Conservation (phyloP, 345 rosid genomes). For the Orychophragmus violaceus region DNA sequence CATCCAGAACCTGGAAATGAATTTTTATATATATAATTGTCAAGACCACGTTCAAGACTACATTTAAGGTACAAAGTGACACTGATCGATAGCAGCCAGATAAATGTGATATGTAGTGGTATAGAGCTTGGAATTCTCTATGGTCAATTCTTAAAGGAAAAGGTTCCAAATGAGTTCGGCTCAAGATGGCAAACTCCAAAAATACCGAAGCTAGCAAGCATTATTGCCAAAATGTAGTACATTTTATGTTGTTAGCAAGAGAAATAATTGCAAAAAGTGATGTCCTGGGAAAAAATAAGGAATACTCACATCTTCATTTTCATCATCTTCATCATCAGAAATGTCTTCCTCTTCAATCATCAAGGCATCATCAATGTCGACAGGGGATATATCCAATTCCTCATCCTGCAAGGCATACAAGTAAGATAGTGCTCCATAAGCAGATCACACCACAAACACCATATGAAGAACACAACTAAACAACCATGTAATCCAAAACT, state of each 20-base stretch:
- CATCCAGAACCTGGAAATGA: constrained; percentile 70
- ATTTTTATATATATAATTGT: neutral
- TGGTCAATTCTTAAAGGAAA: neutral
- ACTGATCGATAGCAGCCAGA: neutral
- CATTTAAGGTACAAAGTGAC: neutral
- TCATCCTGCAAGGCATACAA: constrained; percentile 63
- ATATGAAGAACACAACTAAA: constrained; percentile 5
- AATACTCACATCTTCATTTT: constrained; percentile 77
- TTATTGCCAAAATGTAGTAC: neutral
- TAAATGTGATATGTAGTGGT: neutral
- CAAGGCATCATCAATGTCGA: constrained; percentile 87
- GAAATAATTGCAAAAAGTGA: neutral
- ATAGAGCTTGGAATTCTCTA: neutral
- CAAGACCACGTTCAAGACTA: neutral
- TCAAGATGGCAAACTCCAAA: neutral
- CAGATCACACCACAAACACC: constrained; percentile 14
- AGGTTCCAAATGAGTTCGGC: neutral
- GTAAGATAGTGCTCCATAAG: neutral
- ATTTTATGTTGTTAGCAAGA: constrained; percentile 3
- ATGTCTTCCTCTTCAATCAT: constrained; percentile 98
- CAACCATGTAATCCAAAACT: neutral
- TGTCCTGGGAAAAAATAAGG: neutral
- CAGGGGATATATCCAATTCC: constrained; percentile 82
- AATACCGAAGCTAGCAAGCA: neutral
- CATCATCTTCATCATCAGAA: constrained; percentile 82